phyloP scores from a whole-genome alignment of 768 basidiomycete species.

The Rhizopogon rudus region DNA sequence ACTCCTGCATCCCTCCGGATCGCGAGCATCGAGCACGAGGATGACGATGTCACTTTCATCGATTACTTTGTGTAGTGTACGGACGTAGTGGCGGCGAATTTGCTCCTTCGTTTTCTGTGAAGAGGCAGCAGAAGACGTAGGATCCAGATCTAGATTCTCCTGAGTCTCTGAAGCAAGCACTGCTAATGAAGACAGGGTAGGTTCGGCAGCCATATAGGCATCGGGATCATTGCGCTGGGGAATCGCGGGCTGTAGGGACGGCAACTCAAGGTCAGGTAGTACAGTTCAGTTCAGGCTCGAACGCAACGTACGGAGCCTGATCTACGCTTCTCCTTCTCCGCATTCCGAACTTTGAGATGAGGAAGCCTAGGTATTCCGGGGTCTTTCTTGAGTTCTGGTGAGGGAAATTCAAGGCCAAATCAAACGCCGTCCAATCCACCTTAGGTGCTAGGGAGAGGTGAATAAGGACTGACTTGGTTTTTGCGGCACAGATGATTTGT shows the following conservation, averaged over 20 bases:
- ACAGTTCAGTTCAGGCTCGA: neutral
- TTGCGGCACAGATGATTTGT: conserved; percentile 18
- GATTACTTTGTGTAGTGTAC: conserved; percentile 85
- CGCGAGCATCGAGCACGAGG: conserved; percentile 87
- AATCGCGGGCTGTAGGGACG: conserved; percentile 12
- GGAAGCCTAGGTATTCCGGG: conserved; percentile 84
- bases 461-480: conserved; percentile 18
- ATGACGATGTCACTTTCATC: conserved; percentile 90
- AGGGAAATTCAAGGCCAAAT: neutral
- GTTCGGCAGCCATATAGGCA: conserved; percentile 69
- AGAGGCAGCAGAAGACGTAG: conserved; percentile 26
- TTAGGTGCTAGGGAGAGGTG: neutral
- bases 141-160: conserved; percentile 12
- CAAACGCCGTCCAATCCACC: conserved; percentile 2
- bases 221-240: conserved; percentile 43
- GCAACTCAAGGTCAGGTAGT: neutral
- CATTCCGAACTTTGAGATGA: conserved; percentile 57
- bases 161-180: conserved; percentile 33
- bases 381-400: conserved; percentile 79
- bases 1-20: conserved; percentile 92
- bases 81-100: conserved; percentile 66
- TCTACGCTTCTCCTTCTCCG: conserved; percentile 45
- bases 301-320: conserved; percentile 33
- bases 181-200: conserved; percentile 60
- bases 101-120: conserved; percentile 61